Percentiles rank a stretch among this genome's conserved stretches.
phyloP scores from a whole-genome alignment of 176 grass and related monocot genomes.

The Aegilops longissima region DNA sequence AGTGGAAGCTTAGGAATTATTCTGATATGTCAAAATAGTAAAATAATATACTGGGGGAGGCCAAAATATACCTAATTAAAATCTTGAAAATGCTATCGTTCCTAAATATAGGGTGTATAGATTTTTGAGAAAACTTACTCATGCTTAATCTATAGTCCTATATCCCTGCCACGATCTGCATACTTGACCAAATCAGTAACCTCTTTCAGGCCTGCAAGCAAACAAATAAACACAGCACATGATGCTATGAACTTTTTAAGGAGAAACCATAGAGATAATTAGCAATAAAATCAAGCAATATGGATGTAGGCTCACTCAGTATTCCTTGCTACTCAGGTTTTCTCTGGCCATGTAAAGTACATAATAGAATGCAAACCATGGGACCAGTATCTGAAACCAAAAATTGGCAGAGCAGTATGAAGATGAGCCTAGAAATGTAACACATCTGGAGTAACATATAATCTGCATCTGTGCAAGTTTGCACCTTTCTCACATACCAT shows the following conservation, averaged over 20 bases:
- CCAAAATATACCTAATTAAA: not conserved
- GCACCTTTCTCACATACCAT: not conserved
- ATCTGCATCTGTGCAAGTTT: not conserved
- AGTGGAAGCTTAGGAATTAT: not conserved
- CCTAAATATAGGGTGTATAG: not conserved
- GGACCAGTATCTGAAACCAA: not conserved
- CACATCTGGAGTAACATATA: not conserved
- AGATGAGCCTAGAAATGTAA: not conserved
- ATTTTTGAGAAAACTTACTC: not conserved
- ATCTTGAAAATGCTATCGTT: not conserved
- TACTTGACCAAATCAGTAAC: slow-evolving; percentile 10
- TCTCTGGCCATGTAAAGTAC: not conserved
- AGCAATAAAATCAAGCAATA: slow-evolving; percentile 4
- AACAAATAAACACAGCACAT: not conserved
- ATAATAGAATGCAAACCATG: not conserved
- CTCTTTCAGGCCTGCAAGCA: not conserved
- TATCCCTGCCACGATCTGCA: not conserved
- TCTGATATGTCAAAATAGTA: not conserved
- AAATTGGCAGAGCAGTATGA: not conserved
- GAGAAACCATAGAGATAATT: not conserved
- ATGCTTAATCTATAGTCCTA: not conserved
- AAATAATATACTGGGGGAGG: not conserved
- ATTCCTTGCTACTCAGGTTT: not conserved
- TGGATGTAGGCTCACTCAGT: not conserved
- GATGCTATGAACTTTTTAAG: slow-evolving; percentile 1